A percentile compares a stretch with the other conserved stretches of the same genome.
Conservation (phyloP, 306 rosid species). For the Lagenaria siceraria region DNA sequence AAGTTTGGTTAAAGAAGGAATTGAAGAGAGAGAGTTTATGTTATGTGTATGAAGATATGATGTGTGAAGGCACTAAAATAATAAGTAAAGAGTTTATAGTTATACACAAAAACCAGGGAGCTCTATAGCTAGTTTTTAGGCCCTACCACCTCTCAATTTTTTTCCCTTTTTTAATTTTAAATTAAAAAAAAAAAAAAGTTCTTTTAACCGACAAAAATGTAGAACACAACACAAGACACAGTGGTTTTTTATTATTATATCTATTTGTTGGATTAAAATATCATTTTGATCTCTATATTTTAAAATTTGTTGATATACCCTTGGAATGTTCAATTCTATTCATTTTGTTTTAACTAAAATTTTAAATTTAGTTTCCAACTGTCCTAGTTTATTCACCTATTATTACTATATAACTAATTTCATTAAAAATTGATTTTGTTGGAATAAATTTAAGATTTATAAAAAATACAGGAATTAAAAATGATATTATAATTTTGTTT, state of each 20-base stretch:
- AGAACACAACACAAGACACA: constrained; percentile 11
- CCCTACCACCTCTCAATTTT: not conserved
- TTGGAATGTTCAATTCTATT: no score
- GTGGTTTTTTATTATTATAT: constrained; percentile 2
- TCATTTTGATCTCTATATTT: no score
- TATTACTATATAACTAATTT: no score
- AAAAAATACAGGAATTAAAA: not conserved
- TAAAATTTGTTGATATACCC: no score
- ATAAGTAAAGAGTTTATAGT: constrained; percentile 15
- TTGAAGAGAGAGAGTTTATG: constrained; percentile 6
- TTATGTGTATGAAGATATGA: constrained; percentile 9
- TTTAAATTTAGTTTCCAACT: no score
- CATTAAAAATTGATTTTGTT: no score
- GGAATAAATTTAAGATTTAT: no score
- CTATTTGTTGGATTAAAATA: not conserved
- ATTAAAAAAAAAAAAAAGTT: not conserved
- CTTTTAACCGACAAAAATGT: constrained; percentile 26
- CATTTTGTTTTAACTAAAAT: no score
- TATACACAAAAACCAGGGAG: not conserved
- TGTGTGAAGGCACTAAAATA: constrained; percentile 30
- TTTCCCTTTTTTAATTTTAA: not conserved
- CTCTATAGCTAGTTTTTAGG: not conserved
- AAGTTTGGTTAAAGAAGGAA: not conserved
- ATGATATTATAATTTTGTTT: no score
- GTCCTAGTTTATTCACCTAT: no score